These are phyloP conservation scores for Syzygium malaccense DNA, from an alignment of 441 rosid genomes.

Conservation along the genomic window DNA sequence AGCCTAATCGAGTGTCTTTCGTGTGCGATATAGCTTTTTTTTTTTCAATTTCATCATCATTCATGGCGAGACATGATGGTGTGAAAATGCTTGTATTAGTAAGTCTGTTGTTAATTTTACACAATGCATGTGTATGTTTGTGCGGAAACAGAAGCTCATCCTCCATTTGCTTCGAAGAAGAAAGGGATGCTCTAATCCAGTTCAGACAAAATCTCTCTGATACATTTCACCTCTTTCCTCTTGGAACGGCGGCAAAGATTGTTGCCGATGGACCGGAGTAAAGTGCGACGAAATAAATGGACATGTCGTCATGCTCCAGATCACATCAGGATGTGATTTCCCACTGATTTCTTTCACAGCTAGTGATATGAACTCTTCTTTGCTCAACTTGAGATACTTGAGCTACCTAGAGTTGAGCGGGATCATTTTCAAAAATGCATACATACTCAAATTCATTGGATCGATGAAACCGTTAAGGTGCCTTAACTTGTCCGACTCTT, in stretches of 20 bases:
- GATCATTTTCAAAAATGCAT: not conserved
- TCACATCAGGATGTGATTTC: fast-evolving
- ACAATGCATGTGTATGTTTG: not conserved
- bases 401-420: not conserved
- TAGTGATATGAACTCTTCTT: not conserved
- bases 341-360: fast-evolving
- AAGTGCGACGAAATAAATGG: not conserved
- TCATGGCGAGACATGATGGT: not conserved
- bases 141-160: not conserved
- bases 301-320: not conserved
- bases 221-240: not conserved
- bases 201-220: not conserved
- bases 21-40: not conserved
- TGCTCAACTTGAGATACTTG: not conserved
- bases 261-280: not conserved
- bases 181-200: not conserved
- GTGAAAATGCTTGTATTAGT: not conserved
- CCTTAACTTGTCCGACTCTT: not conserved
- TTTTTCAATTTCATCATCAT: not conserved
- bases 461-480: not conserved
- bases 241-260: not conserved
- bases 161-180: not conserved
- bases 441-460: not conserved
- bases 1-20: not conserved
- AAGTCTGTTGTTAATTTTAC: not conserved